phyloP scores from a whole-genome alignment of 345 rosid species.

The Raphanus raphanistrum region DNA sequence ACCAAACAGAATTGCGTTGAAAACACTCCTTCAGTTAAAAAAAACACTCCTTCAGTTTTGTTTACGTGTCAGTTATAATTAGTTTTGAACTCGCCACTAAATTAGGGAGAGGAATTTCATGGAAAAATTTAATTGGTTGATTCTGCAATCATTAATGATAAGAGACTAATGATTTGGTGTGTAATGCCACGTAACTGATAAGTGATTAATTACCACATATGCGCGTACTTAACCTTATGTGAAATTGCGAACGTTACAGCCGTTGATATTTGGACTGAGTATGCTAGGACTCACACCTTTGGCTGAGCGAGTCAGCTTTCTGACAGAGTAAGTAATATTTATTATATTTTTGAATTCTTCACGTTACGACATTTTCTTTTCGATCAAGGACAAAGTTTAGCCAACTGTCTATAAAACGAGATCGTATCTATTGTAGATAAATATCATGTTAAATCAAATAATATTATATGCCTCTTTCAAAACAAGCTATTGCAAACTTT shows the following conservation, averaged over 20 bases:
- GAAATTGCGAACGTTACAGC: conserved; percentile 45
- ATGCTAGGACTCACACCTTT: conserved; percentile 83
- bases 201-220: too few relatives aligned
- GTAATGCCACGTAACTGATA: background rate
- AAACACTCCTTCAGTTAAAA: background rate
- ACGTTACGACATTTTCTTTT: background rate
- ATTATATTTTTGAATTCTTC: conserved; percentile 9
- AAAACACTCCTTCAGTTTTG: background rate
- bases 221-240: background rate
- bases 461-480: background rate
- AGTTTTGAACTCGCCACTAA: background rate
- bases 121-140: background rate
- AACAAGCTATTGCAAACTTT: background rate
- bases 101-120: background rate
- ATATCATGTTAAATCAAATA: background rate
- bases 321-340: conserved; percentile 72
- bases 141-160: conserved; percentile 14
- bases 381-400: conserved; percentile 14
- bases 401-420: conserved; percentile 7
- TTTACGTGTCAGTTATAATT: background rate
- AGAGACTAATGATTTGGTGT: background rate
- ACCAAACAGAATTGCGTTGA: background rate
- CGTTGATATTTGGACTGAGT: conserved; percentile 84
- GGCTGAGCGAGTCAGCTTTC: conserved; percentile 94
- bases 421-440: background rate